Base-by-base conservation (phyloP, 2,329 filamentous ascomycete species). In the Sclerotinia borealis region DNA sequence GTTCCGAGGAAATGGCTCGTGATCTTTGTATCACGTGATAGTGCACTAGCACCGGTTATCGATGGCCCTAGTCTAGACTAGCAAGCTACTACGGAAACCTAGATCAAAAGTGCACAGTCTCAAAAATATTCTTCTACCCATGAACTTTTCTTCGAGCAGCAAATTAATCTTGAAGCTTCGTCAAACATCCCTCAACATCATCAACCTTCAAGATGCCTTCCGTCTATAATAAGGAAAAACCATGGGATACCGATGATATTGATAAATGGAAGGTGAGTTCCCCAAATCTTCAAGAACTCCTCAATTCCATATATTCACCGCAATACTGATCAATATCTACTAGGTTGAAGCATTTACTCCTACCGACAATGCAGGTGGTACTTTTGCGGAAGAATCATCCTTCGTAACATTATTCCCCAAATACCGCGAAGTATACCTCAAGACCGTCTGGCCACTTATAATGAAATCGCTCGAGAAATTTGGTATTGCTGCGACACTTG, bases 191-290 rank as follows among this genome's bases (percentile, higher is more conserved):
- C 64, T 61, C 64, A 66, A n/a, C n/a, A n/a, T 64, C 64, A 68
- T 54, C 60, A 66, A 52, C 45, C 15, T 17, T 56, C 68, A 74
- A 70, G 48, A 92, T 96, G 92, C 92, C 92, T 67, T 95, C 91
- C 36, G 96, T 89, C 68, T 86, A 96, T 78, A 90, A 96, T 67
- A 89, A 85, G 70, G 91, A 96, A 3, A 96, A 96, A 77, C 90
- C 92, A 62, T 96, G 93, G 93, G 93, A 97, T 73, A 96, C 93
- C 63, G 93, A 96, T 67, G 95, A 97, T 73, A 91, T 98, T 68
- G 93, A 98, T 79, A 96, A 97, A 77, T 98, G 92, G 92, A 93
- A 92, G 81, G 87, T 88, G 66, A 60, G 55, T 62, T 29, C 37
- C 29, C 27, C 51, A 47, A 41, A n/a, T 36, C 43, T 49, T 25